Evolutionary conservation across 352 stramenopile genomes (phyloP).

Genomic region (Phytophthora agathidicida): DNA sequence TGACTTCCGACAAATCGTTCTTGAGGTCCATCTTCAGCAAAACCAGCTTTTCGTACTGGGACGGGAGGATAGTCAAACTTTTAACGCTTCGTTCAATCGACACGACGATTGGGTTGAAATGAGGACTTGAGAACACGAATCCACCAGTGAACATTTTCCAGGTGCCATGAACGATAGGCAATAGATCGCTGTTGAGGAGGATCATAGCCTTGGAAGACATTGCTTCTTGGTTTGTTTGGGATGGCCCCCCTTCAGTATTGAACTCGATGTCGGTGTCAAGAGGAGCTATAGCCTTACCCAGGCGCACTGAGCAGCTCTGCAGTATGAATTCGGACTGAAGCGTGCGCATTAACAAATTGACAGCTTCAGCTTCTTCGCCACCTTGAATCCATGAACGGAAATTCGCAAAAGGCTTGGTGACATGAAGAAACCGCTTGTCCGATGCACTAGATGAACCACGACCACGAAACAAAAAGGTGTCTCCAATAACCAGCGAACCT

Average conservation of each 20-base stretch:
- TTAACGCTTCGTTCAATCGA: constrained; percentile 65
- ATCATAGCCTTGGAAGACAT: constrained; percentile 46
- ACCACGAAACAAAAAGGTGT: constrained; percentile 54
- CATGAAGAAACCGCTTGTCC: constrained; percentile 30
- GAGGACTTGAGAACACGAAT: constrained; percentile 61
- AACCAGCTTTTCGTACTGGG: constrained; percentile 67
- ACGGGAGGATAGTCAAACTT: constrained; percentile 56
- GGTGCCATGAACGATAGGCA: constrained; percentile 48
- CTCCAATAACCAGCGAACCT: constrained; percentile 59
- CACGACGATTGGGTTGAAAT: constrained; percentile 67
- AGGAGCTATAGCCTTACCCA: constrained; percentile 45
- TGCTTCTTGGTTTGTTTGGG: background rate
- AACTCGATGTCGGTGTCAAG: constrained; percentile 38
- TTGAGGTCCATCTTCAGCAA: constrained; percentile 65
- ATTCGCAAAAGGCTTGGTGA: constrained; percentile 65
- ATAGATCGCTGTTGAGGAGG: constrained; percentile 52
- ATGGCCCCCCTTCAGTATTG: background rate
- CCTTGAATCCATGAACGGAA: constrained; percentile 69
- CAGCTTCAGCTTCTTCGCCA: constrained; percentile 51
- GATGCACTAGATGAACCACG: background rate
- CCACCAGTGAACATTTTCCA: constrained; percentile 63
- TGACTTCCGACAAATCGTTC: constrained; percentile 36
- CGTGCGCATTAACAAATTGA: constrained; percentile 40
- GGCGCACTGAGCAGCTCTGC: constrained; percentile 46
- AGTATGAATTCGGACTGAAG: constrained; percentile 78